Evolutionary conservation across 805 yeast genomes (phyloP), one percentile per base, ranked within the genome.

Genomic region (Priceomyces haplophilus): DNA sequence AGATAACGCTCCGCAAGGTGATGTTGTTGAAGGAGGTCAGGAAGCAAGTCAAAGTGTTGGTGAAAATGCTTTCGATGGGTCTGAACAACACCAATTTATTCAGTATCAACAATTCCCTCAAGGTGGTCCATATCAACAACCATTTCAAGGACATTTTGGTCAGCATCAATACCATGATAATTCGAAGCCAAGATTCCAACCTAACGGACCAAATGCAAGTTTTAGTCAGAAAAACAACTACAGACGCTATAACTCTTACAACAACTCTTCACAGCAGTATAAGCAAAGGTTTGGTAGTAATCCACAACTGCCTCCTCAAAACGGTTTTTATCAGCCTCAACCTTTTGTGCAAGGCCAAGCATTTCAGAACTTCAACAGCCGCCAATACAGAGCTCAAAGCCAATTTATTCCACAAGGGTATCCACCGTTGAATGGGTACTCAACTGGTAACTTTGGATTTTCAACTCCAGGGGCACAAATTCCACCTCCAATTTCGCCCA

Each of bases 401-500:
- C 53, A 55, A 36, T 61, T 45, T 45, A 54, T 57, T 47, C 58
- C 55, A n/a, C 49, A 51, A 36, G 46, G 50, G 41, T 44, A 32
- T 29, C 49, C 46, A 44, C 43, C 46, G 34, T 17, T 34, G 37
- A 44, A 44, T 34, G 53, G 51, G 16, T 49, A 46, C 36, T 29
- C 35, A 27, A 41, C 35, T 31, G 48, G 43, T 8, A 11, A 41
- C 8, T 34, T 40, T 27, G 48, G 51, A 27, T 43, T 38, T 12
- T 50, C 48, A 31, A 46, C 41, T 31, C 48, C 48, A 25, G 62
- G 64, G 37, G 56, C 55, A 24, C 66, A 59, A 43, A 65, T 68
- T 19, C 75, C 76, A 15, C 76, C 76, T 18, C 75, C 76, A 41
- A 70, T 70, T 48, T 67, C 73, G 37, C 74, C 75, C 16, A 67